phyloP scores from a whole-genome alignment of 106 monocot genomes.

The Acorus gramineus region DNA sequence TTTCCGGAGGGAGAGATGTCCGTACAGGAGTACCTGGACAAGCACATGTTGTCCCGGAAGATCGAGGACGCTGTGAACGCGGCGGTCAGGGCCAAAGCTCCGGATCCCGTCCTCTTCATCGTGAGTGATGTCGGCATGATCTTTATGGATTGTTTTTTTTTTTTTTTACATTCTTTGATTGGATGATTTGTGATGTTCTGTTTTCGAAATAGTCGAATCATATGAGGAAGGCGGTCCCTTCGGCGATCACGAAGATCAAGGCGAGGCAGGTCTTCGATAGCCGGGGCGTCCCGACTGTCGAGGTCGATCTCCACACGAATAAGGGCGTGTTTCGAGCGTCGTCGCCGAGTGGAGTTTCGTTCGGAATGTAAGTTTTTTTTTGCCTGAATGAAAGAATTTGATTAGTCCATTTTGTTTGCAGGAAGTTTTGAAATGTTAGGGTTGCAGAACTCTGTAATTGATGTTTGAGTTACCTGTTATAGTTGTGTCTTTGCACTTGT shows the following conservation, averaged over 20 bases:
- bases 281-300: constrained; percentile 77
- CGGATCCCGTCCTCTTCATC: constrained; percentile 87
- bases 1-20: constrained; percentile 34
- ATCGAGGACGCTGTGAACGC: constrained; percentile 99
- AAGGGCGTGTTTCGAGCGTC: constrained; percentile 88
- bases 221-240: constrained; percentile 71
- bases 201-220: constrained; percentile 56
- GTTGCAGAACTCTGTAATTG: background rate
- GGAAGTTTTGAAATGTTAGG: background rate
- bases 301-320: constrained; percentile 88
- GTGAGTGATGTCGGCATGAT: constrained; percentile 14
- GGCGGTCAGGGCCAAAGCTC: constrained; percentile 78
- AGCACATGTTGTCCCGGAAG: constrained; percentile 81
- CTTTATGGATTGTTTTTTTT: background rate
- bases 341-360: constrained; percentile 42
- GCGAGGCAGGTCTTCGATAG: constrained; percentile 93
- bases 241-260: constrained; percentile 83
- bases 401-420: background rate
- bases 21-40: constrained; percentile 95
- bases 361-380: constrained; percentile 45
- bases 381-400: background rate
- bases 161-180: background rate
- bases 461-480: background rate
- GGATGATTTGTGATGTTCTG: too few species aligned
- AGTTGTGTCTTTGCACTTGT: background rate